phyloP scores from a whole-genome alignment of 2,329 filamentous ascomycete species.

The Ilyonectria sp. region DNA sequence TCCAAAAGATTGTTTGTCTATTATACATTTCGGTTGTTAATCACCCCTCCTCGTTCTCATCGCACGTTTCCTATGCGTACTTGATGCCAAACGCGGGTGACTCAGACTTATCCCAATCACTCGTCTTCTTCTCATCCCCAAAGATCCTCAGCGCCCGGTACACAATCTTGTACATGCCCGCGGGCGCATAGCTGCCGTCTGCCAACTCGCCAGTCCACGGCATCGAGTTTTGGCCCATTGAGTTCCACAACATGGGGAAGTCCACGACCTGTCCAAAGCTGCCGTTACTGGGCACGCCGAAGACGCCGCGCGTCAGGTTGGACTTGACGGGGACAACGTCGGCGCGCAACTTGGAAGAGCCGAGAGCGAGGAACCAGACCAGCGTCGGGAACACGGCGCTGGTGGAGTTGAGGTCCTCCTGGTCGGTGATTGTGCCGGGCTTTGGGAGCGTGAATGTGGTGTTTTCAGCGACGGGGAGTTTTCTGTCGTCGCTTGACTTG shows the following conservation, averaged over 20 bases:
- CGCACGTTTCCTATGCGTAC: slow-evolving; percentile 50
- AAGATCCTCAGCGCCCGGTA: slow-evolving; percentile 66
- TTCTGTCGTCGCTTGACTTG: slow-evolving; percentile 52
- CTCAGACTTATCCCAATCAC: slow-evolving; percentile 64
- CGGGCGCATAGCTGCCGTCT: slow-evolving; percentile 63
- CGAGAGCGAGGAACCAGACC: slow-evolving; percentile 60
- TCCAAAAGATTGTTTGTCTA: background rate
- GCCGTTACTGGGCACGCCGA: slow-evolving; percentile 54
- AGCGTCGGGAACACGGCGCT: slow-evolving; percentile 56
- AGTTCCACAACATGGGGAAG: slow-evolving; percentile 57
- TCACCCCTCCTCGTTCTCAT: background rate
- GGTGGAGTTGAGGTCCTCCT: slow-evolving; percentile 36
- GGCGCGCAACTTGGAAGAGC: slow-evolving; percentile 60
- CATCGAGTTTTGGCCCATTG: slow-evolving; percentile 45
- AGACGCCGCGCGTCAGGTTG: slow-evolving; percentile 40
- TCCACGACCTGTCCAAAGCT: slow-evolving; percentile 60
- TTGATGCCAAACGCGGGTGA: slow-evolving; percentile 61
- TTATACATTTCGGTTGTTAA: background rate
- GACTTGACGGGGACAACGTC: slow-evolving; percentile 59
- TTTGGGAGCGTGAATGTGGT: slow-evolving; percentile 60
- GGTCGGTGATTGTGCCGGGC: slow-evolving; percentile 49
- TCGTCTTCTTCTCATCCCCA: slow-evolving; percentile 60
- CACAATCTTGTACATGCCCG: slow-evolving; percentile 65
- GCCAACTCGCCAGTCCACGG: slow-evolving; percentile 64
- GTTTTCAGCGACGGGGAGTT: slow-evolving; percentile 50